Evolutionary conservation across 495 filamentous ascomycete species (phyloP).

Genomic region (Bathelium albidoporum): DNA sequence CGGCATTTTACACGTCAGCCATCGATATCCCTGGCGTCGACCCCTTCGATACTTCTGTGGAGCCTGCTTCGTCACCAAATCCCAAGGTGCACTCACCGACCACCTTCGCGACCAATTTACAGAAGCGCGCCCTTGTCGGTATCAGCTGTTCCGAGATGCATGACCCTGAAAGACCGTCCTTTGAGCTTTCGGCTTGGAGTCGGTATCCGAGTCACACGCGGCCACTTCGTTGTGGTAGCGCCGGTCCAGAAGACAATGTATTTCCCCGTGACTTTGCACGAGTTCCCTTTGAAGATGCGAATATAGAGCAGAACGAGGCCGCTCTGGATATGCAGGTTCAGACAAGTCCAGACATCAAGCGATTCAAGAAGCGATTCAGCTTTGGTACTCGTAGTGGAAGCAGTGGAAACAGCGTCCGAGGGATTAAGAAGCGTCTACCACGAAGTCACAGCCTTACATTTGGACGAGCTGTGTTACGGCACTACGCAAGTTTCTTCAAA

Average conservation of each 20-base stretch:
- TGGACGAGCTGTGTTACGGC: conserved; percentile 7
- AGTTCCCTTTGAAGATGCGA: neutral
- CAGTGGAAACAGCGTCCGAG: neutral
- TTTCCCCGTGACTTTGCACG: conserved; percentile 20
- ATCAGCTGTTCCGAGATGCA: neutral
- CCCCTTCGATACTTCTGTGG: neutral
- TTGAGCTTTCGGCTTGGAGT: conserved; percentile 12
- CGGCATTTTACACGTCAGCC: neutral
- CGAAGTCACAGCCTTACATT: conserved; percentile 16
- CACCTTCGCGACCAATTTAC: neutral
- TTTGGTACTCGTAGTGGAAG: neutral
- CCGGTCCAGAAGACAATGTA: conserved; percentile 16
- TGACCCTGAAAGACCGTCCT: neutral
- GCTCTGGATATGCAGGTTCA: neutral
- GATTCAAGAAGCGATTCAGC: neutral
- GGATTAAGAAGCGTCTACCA: conserved; percentile 1
- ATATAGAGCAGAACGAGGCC: neutral
- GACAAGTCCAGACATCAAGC: neutral
- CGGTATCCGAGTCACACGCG: conserved; percentile 21
- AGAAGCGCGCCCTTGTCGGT: neutral
- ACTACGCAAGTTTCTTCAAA: conserved; percentile 8
- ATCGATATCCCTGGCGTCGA: neutral
- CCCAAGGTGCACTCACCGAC: too few species aligned
- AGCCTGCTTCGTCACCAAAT: neutral
- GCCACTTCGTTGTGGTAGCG: conserved; percentile 14